Evolutionary conservation across 148 eudicot species (phyloP).

Genomic region (Linanthus parryae): DNA sequence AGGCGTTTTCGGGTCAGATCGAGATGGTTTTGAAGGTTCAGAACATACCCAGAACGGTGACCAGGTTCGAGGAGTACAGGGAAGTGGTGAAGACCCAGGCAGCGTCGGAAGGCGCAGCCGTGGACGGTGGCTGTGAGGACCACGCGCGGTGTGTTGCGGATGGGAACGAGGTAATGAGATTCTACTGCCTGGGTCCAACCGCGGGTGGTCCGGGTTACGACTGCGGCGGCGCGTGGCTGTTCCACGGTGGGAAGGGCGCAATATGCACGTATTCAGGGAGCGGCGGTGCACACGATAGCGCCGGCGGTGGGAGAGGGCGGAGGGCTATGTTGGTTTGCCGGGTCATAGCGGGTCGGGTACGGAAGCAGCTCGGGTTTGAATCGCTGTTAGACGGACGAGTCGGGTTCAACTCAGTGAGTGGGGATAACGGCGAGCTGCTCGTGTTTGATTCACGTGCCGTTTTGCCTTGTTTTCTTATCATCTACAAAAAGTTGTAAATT

Average conservation of each 20-base stretch:
- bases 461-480: constrained; percentile 85
- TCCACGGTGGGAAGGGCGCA: constrained; percentile 35
- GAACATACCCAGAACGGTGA: constrained; percentile 33
- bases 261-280: constrained; percentile 69
- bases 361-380: constrained; percentile 25
- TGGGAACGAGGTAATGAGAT: constrained; percentile 96
- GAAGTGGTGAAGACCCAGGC: constrained; percentile 42
- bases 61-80: constrained; percentile 78
- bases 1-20: constrained; percentile 61
- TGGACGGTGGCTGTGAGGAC: constrained; percentile 23
- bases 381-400: constrained; percentile 20
- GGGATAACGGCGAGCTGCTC: constrained; percentile 69
- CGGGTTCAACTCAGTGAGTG: constrained; percentile 47
- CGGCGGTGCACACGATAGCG: constrained; percentile 73
- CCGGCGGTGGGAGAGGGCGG: constrained; percentile 67
- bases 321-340: constrained; percentile 84
- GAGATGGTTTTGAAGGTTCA: constrained; percentile 85
- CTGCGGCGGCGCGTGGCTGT: constrained; percentile 36
- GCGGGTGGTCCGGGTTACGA: constrained; percentile 22
- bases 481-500: constrained; percentile 82
- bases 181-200: constrained; percentile 61
- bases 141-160: constrained; percentile 79
- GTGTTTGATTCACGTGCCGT: constrained; percentile 89
- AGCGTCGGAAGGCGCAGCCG: constrained; percentile 11
- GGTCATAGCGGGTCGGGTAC: constrained; percentile 88